phyloP scores from a whole-genome alignment of 176 grass and related monocot species.

The Bothriochloa decipiens region DNA sequence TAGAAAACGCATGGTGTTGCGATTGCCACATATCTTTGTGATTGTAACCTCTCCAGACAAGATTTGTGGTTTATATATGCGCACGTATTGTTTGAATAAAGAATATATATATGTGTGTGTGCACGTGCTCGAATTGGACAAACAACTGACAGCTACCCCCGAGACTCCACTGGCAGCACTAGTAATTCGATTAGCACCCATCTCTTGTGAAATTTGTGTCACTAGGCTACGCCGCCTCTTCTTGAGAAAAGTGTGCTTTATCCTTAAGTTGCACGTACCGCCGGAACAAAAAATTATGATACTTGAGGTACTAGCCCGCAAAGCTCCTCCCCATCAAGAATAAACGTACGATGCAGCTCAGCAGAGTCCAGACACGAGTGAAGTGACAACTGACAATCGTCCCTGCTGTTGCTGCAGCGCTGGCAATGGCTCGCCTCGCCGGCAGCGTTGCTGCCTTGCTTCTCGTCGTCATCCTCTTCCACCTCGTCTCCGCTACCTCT shows the following conservation, averaged over 20 bases:
- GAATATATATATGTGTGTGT: background rate
- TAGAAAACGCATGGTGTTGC: too few species aligned
- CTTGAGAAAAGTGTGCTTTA: background rate
- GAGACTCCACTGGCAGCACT: background rate
- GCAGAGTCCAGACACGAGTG: background rate
- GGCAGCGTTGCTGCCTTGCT: background rate
- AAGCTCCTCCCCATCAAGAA: background rate
- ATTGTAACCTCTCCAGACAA: background rate
- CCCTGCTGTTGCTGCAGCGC: background rate
- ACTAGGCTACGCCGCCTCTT: background rate
- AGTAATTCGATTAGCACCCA: background rate
- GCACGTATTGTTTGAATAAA: background rate
- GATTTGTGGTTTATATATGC: background rate
- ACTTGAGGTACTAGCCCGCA: background rate
- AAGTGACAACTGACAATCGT: background rate
- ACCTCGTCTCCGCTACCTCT: background rate
- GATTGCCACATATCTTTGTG: too few species aligned
- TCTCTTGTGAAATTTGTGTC: background rate
- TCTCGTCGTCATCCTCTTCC: background rate
- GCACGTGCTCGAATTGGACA: background rate
- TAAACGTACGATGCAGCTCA: background rate
- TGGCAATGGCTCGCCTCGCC: background rate
- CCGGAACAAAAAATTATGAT: background rate
- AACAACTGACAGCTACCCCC: background rate
- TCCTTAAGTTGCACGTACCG: too few species aligned